phyloP scores from a whole-genome alignment of 805 yeast genomes.

The Tetrapisispora taiwanensis region DNA sequence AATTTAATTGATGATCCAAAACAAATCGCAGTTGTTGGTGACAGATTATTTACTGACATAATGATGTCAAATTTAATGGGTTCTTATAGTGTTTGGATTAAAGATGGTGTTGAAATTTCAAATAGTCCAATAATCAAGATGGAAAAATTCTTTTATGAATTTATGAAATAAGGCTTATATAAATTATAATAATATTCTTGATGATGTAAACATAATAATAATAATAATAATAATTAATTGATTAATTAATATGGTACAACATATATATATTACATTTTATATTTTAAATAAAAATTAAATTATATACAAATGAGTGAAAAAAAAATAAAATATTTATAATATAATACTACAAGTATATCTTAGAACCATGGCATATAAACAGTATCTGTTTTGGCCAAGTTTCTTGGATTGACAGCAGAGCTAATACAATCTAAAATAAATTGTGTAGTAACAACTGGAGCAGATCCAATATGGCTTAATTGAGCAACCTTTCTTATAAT shows the following conservation, averaged over 20 bases:
- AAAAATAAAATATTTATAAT: no score
- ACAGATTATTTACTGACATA: conserved; percentile 82
- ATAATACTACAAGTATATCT: neutral
- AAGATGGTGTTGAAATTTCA: conserved; percentile 59
- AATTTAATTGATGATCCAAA: conserved; percentile 38
- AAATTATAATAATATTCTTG: neutral
- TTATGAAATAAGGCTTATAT: neutral
- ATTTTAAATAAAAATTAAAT: neutral
- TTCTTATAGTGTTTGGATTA: conserved; percentile 71
- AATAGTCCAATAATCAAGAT: conserved; percentile 9
- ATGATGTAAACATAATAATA: no score
- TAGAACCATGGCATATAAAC: conserved; percentile 92
- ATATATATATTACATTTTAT: neutral
- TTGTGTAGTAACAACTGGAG: conserved; percentile 66
- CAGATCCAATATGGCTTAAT: conserved; percentile 52
- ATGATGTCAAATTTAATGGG: conserved; percentile 94
- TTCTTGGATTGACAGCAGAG: conserved; percentile 91
- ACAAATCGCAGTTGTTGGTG: conserved; percentile 83
- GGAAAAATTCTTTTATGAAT: conserved; percentile 12
- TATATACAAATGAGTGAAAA: no score
- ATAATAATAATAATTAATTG: no score
- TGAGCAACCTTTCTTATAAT: conserved; percentile 71
- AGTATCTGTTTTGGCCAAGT: conserved; percentile 82
- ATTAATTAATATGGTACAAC: neutral
- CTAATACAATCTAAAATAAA: conserved; percentile 82